A percentile compares a stretch with the other conserved stretches of the same genome.
These are phyloP conservation scores for Sugiyamaella valdiviana DNA, from an alignment of 805 yeast species.

Conservation along the genomic window DNA sequence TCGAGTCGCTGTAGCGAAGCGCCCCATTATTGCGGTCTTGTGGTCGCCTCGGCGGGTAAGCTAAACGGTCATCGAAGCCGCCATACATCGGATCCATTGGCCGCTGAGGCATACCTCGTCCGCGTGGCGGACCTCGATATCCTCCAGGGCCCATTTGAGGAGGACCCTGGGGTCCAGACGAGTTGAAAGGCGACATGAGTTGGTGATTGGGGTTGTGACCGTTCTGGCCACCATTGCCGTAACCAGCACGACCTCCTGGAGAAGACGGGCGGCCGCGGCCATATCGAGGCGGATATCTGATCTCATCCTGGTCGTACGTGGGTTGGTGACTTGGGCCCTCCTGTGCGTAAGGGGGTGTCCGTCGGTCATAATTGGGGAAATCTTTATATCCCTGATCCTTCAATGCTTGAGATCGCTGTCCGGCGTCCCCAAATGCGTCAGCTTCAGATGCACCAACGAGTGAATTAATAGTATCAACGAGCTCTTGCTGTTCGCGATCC, in stretches of 20 bases:
- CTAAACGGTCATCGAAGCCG: background rate
- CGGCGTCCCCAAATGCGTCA: background rate
- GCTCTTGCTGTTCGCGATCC: slow-evolving; percentile 4
- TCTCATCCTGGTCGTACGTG: background rate
- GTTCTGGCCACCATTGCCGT: background rate
- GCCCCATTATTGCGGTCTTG: background rate
- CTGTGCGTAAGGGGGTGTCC: background rate
- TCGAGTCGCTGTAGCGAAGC: slow-evolving; percentile 1
- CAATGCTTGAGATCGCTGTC: background rate
- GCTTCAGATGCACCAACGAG: slow-evolving; percentile 2
- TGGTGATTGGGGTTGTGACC: too few relatives aligned
- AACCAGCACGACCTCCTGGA: background rate
- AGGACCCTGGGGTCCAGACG: background rate
- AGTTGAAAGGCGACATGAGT: background rate
- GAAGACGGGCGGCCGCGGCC: background rate
- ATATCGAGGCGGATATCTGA: background rate
- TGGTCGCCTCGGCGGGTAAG: background rate
- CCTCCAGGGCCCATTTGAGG: background rate
- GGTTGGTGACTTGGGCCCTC: background rate
- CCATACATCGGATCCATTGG: slow-evolving; percentile 1
- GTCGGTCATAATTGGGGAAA: background rate
- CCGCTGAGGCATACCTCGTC: background rate
- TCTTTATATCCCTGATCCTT: background rate
- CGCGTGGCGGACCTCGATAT: background rate
- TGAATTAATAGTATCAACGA: slow-evolving; percentile 5